Percentiles rank a stretch among this genome's conserved stretches.
phyloP scores from a whole-genome alignment of 768 basidiomycete species.

The Saitozyma podzolica region DNA sequence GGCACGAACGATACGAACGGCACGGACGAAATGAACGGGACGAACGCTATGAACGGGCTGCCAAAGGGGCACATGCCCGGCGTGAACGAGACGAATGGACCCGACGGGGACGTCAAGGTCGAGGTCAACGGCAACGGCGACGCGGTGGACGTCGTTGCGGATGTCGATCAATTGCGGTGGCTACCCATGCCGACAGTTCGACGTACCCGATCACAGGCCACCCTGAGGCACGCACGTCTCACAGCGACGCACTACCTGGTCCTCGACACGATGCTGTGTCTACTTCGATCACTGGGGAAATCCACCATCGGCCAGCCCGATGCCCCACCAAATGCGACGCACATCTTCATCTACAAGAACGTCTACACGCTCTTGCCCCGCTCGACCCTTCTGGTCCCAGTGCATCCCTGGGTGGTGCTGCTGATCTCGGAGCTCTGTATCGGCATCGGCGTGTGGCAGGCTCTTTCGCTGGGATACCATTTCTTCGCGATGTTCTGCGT shows the following conservation, averaged over 20 bases:
- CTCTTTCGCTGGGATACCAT: slow-evolving; percentile 32
- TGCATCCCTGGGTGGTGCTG: slow-evolving; percentile 18
- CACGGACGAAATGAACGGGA: not conserved
- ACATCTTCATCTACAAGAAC: slow-evolving; percentile 22
- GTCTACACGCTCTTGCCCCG: slow-evolving; percentile 24
- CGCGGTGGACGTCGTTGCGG: no score
- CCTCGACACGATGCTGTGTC: slow-evolving; percentile 28
- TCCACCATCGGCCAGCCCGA: slow-evolving; percentile 21
- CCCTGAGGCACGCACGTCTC: slow-evolving; percentile 19
- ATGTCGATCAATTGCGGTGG: slow-evolving; percentile 13
- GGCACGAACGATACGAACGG: not conserved
- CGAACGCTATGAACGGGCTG: not conserved
- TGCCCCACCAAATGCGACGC: slow-evolving; percentile 16
- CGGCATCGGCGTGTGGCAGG: slow-evolving; percentile 25
- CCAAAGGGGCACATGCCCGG: not conserved
- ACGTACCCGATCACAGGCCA: slow-evolving; percentile 25
- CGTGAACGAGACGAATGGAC: no score
- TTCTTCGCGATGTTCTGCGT: slow-evolving; percentile 21
- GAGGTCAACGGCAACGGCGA: not conserved
- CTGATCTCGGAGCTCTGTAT: slow-evolving; percentile 13
- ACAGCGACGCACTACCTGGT: slow-evolving; percentile 22
- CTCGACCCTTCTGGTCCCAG: not conserved
- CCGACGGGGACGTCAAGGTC: not conserved
- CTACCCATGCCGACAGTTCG: slow-evolving; percentile 14
- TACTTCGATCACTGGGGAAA: slow-evolving; percentile 24